Evolutionary conservation across 345 rosid species (phyloP).

Genomic region (Ricinus communis): DNA sequence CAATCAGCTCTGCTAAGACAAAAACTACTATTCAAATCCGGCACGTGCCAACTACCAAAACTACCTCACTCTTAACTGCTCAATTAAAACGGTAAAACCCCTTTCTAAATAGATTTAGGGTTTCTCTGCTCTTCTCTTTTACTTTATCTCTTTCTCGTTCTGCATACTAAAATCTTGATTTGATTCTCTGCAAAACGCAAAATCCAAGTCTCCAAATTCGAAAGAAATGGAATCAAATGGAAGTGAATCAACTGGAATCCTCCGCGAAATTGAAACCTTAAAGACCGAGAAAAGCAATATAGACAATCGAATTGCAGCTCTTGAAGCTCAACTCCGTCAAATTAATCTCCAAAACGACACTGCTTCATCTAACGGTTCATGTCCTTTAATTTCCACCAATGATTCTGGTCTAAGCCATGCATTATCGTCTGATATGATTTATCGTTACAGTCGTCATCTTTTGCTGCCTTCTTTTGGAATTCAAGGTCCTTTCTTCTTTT

Average conservation of each 20-base stretch:
- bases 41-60: too few relatives aligned
- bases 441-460: slow-evolving; percentile 94
- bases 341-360: slow-evolving; percentile 22
- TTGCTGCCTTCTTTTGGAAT: slow-evolving; percentile 87
- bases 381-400: slow-evolving; percentile 25
- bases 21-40: too few relatives aligned
- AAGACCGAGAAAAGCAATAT: slow-evolving; percentile 52
- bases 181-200: neutral
- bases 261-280: slow-evolving; percentile 22
- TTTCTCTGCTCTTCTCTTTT: neutral
- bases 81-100: too few relatives aligned
- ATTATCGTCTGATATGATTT: slow-evolving; percentile 59
- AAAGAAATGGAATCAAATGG: slow-evolving; percentile 12
- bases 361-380: slow-evolving; percentile 33
- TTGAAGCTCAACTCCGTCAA: slow-evolving; percentile 65
- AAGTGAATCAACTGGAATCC: slow-evolving; percentile 17
- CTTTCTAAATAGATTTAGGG: neutral
- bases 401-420: slow-evolving; percentile 46
- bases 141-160: neutral
- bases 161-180: too few relatives aligned
- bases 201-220: neutral
- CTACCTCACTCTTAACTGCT: too few relatives aligned
- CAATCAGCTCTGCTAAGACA: too few relatives aligned
- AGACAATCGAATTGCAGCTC: slow-evolving; percentile 59
- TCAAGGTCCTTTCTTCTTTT: slow-evolving; percentile 45